Evolutionary conservation across 257 asterid species (phyloP).

Genomic region (Salvia splendens): DNA sequence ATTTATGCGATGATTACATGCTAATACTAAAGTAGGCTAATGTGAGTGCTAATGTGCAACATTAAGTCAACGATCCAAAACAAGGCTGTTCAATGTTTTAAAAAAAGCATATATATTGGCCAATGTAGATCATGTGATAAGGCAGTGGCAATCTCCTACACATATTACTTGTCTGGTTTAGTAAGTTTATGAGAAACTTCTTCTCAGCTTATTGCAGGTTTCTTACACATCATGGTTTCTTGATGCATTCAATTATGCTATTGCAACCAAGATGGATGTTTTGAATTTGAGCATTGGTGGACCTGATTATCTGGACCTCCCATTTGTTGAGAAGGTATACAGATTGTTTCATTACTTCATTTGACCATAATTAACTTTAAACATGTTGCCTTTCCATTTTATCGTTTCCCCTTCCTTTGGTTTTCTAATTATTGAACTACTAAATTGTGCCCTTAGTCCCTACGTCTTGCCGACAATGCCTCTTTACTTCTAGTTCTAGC

Average conservation of each 20-base stretch:
- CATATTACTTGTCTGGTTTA: conserved; percentile 33
- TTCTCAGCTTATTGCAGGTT: conserved; percentile 97
- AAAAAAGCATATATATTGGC: neutral
- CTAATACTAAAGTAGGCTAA: conserved; percentile 23
- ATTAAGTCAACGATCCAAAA: neutral
- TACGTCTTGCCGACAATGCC: conserved; percentile 15
- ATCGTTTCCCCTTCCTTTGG: conserved; percentile 1
- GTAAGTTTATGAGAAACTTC: conserved; percentile 77
- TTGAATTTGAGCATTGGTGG: conserved; percentile 99
- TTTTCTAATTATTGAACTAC: neutral
- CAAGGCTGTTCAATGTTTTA: neutral
- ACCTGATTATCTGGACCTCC: conserved; percentile 93
- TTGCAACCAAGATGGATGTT: conserved; percentile 94
- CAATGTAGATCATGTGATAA: conserved; percentile 6
- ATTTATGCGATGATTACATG: conserved; percentile 6
- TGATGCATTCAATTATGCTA: conserved; percentile 98
- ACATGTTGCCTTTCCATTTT: conserved; percentile 11
- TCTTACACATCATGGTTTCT: conserved; percentile 99
- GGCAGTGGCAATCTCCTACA: conserved; percentile 7
- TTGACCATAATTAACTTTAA: neutral
- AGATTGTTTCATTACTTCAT: conserved; percentile 1
- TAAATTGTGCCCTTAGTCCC: conserved; percentile 12
- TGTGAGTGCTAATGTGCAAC: conserved; percentile 10
- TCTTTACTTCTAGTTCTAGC: conserved; percentile 14
- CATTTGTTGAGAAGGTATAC: conserved; percentile 85